phyloP scores from a whole-genome alignment of 1,284 basidiomycete species.

The Melampsora abietis-canadensis region DNA sequence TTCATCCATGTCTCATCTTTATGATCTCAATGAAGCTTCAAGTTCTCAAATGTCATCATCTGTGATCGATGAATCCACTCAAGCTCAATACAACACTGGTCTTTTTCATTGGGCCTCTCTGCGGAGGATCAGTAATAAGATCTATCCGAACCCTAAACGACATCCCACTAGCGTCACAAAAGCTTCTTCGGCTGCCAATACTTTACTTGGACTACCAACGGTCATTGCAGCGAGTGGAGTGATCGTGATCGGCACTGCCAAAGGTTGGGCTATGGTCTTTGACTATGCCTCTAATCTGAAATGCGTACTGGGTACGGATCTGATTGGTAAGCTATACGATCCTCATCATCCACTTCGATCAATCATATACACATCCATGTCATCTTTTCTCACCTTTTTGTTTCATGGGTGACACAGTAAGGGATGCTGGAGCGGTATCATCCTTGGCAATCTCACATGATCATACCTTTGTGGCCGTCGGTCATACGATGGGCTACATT shows the following conservation, averaged over 20 bases:
- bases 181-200: slow-evolving; percentile 19
- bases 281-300: slow-evolving; percentile 83
- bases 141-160: neutral
- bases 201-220: slow-evolving; percentile 64
- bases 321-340: slow-evolving; percentile 60
- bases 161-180: neutral
- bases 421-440: slow-evolving; percentile 73
- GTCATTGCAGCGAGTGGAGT: slow-evolving; percentile 81
- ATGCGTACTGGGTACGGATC: slow-evolving; percentile 69
- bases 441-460: slow-evolving; percentile 87
- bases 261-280: slow-evolving; percentile 76
- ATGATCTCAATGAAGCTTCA: slow-evolving; percentile 3
- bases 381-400: neutral
- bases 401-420: slow-evolving; percentile 56
- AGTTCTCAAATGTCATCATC: slow-evolving; percentile 3
- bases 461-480: slow-evolving; percentile 85
- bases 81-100: neutral
- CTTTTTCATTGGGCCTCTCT: slow-evolving; percentile 37
- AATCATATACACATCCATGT: slow-evolving; percentile 8
- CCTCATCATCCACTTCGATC: slow-evolving; percentile 19
- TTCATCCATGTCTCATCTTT: slow-evolving; percentile 10
- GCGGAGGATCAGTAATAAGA: slow-evolving; percentile 25
- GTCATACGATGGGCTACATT: slow-evolving; percentile 79
- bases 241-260: slow-evolving; percentile 80
- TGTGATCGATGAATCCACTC: neutral